Conservation (phyloP, 208 protist species). For the Crithidia thermophila region DNA sequence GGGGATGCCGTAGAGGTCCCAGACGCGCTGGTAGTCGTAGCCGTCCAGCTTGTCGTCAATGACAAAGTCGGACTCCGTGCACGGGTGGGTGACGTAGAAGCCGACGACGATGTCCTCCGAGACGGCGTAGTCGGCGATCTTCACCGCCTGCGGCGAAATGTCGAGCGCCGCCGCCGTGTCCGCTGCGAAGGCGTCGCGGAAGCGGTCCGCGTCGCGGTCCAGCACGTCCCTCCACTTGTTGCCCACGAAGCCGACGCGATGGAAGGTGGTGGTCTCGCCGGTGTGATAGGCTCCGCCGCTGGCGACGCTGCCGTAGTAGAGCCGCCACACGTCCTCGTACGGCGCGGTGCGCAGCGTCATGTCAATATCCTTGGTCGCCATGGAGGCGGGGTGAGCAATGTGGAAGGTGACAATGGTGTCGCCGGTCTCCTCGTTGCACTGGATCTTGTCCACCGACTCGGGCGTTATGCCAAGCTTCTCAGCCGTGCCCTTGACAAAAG, state of each 20-base stretch:
- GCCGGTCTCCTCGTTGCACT: conserved; percentile 47
- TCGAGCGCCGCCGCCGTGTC: conserved; percentile 52
- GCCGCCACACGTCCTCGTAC: conserved; percentile 58
- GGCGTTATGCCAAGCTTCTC: conserved; percentile 38
- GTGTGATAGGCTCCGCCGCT: neutral
- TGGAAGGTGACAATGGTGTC: conserved; percentile 65
- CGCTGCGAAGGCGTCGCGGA: conserved; percentile 47
- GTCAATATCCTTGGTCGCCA: conserved; percentile 52
- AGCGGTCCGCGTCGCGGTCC: conserved; percentile 34
- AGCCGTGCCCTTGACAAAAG: conserved; percentile 47
- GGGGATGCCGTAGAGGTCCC: conserved; percentile 48
- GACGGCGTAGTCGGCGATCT: conserved; percentile 46
- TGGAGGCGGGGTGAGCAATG: conserved; percentile 37
- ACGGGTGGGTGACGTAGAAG: conserved; percentile 56
- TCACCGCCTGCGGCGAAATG: conserved; percentile 34
- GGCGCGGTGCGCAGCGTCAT: conserved; percentile 44
- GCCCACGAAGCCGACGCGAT: conserved; percentile 76
- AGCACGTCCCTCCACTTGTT: conserved; percentile 50
- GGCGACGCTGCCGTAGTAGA: conserved; percentile 47
- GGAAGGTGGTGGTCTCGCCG: conserved; percentile 46
- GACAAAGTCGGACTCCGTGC: conserved; percentile 24
- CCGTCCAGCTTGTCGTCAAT: conserved; percentile 47
- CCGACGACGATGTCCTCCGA: conserved; percentile 57
- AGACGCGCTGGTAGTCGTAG: conserved; percentile 51
- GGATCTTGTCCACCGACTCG: conserved; percentile 45